Evolutionary conservation across 768 basidiomycete species (phyloP), one percentile per base, ranked within the genome.

Genomic region (Udeniomyces megalosporus): DNA sequence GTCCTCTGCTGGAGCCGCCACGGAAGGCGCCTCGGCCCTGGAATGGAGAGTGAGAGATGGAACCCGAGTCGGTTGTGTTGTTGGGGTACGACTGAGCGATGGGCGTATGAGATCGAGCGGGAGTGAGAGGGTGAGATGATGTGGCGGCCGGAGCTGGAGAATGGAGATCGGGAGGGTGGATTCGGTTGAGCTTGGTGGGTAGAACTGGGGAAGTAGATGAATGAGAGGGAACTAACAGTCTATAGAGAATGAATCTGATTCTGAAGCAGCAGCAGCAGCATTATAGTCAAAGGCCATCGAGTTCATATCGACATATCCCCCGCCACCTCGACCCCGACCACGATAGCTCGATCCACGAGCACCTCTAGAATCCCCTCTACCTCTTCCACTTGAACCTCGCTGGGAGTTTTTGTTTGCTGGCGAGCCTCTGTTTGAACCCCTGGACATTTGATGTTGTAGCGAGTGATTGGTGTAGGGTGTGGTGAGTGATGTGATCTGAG

Each of bases 241-340:
- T 20, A 28, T 26, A 15, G 24, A 26, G 3, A 45, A 28, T 11
- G n/a, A 24, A 20, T 42, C 38, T 0, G 12, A 38, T 15, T 42
- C 8, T 5, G n/a, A 35, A 2, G 24, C 12, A 38, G 31, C 29
- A 22, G 49, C 31, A 1, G 47, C 50, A 1, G 46, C n/a, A n/a
- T n/a, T 49, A 45, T 63, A 63, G 38, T 63, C 56, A 29, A 63
- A 51, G 2, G 38, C 48, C 15, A 57, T 54, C 20, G 24, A 44
- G 24, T 11, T 22, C 48, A 51, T 51, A 3, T 46, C 50, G 4
- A 26, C 42, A 29, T 38, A 53, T 29, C 35, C 48, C 10, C 62
- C 62, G 20, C n/a, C n/a, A n/a, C 62, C 62, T 29, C 62, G 10
- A 14, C 62, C 62, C 29, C 62, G 34, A 52, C 62, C 62, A 38